Evolutionary conservation across 352 stramenopile species (phyloP).

Genomic region (Peronospora belbahrii): DNA sequence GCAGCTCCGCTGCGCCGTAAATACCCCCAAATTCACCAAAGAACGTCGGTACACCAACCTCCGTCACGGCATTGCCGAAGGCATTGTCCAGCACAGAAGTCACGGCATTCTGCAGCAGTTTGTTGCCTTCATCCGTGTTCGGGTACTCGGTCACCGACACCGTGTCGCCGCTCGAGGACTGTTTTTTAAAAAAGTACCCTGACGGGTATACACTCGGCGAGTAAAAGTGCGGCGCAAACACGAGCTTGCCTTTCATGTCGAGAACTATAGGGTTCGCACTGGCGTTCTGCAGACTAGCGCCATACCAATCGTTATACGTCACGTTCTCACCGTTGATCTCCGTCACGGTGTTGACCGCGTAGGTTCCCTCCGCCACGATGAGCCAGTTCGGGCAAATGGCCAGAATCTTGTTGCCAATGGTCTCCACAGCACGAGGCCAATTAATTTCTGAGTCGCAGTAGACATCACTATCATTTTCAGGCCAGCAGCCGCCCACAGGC

Average conservation of each 20-base stretch:
- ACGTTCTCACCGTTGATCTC: slow-evolving; percentile 55
- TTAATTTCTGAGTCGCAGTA: slow-evolving; percentile 52
- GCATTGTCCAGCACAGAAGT: slow-evolving; percentile 54
- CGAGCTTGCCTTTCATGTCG: slow-evolving; percentile 53
- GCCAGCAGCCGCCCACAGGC: slow-evolving; percentile 65
- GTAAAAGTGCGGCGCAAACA: slow-evolving; percentile 81
- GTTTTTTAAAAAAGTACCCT: slow-evolving; percentile 67
- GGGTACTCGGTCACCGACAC: slow-evolving; percentile 56
- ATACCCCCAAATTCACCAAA: slow-evolving; percentile 82
- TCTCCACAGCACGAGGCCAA: slow-evolving; percentile 66
- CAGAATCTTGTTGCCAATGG: slow-evolving; percentile 53
- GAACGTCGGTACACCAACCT: slow-evolving; percentile 47
- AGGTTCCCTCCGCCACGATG: slow-evolving; percentile 61
- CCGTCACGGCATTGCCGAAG: slow-evolving; percentile 53
- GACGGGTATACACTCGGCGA: slow-evolving; percentile 68
- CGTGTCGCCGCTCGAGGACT: slow-evolving; percentile 27
- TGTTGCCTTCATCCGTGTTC: slow-evolving; percentile 52
- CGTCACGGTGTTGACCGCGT: slow-evolving; percentile 30
- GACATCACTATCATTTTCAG: slow-evolving; percentile 37
- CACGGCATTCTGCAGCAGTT: slow-evolving; percentile 43
- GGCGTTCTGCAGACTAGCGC: slow-evolving; percentile 73
- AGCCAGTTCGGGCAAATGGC: slow-evolving; percentile 72
- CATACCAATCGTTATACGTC: slow-evolving; percentile 77
- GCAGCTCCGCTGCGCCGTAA: slow-evolving; percentile 47
- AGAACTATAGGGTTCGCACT: slow-evolving; percentile 62